phyloP scores from a whole-genome alignment of 1,284 basidiomycete genomes.

The Papiliotrema fonsecae region DNA sequence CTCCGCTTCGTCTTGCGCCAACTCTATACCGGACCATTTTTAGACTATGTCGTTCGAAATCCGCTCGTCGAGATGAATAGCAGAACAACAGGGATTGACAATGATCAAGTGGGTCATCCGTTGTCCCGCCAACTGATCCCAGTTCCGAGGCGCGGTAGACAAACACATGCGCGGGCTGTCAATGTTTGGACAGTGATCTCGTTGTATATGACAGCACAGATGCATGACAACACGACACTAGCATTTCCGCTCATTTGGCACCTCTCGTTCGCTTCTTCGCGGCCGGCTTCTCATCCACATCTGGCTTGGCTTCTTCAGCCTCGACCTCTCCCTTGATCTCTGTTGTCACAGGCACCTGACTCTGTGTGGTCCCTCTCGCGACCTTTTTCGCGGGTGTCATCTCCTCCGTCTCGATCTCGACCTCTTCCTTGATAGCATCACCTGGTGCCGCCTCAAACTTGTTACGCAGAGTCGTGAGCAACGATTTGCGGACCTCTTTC shows the following conservation, averaged over 20 bases:
- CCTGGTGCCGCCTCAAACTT: slow-evolving; percentile 55
- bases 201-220: background rate
- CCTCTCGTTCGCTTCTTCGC: background rate
- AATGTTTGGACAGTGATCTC: slow-evolving; percentile 32
- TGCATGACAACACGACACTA: background rate
- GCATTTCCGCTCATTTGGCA: background rate
- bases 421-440: slow-evolving; percentile 2
- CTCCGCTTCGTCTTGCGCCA: slow-evolving; percentile 78
- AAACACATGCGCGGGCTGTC: slow-evolving; percentile 56
- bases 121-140: slow-evolving; percentile 23
- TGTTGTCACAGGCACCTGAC: background rate
- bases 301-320: background rate
- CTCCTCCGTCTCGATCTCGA: slow-evolving; percentile 2
- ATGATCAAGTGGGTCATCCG: slow-evolving; percentile 54
- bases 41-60: slow-evolving; percentile 89
- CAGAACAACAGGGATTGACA: slow-evolving; percentile 75
- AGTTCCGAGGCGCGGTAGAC: slow-evolving; percentile 77
- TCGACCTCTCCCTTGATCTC: no score
- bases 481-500: slow-evolving; percentile 67
- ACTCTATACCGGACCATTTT: slow-evolving; percentile 88
- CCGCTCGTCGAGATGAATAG: slow-evolving; percentile 80
- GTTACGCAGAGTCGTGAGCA: slow-evolving; percentile 72
- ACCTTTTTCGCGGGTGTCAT: slow-evolving; percentile 21
- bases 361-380: background rate
- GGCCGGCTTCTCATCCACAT: background rate